Conservation (phyloP, 192 early-diverging fungal genomes). For the Backusella circina region DNA sequence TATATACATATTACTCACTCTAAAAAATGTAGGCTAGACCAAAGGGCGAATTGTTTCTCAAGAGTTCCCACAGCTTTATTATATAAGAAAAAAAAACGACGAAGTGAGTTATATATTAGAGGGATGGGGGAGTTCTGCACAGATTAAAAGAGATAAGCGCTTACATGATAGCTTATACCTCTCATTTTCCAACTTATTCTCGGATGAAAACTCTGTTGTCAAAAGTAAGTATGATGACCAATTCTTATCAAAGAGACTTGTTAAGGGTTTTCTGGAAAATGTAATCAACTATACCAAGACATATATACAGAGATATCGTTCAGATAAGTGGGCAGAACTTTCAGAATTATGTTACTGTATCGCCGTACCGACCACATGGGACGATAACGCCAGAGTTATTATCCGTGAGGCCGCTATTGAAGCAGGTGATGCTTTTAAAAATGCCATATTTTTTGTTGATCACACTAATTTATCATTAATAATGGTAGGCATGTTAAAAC, state of each 20-base stretch:
- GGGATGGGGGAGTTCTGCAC: constrained; percentile 27
- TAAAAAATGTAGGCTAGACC: constrained; percentile 26
- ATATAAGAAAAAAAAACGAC: constrained; percentile 23
- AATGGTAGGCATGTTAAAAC: constrained; percentile 23
- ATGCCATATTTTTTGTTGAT: not conserved
- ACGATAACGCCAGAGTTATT: constrained; percentile 37
- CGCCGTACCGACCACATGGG: constrained; percentile 45
- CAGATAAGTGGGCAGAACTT: too few species aligned
- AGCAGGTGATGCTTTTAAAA: constrained; percentile 18
- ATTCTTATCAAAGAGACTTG: constrained; percentile 39
- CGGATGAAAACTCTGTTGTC: constrained; percentile 23
- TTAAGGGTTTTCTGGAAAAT: not conserved
- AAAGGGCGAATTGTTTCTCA: constrained; percentile 11
- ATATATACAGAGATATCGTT: not conserved
- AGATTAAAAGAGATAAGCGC: constrained; percentile 5
- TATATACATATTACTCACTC: not conserved
- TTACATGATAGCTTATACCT: constrained; percentile 30
- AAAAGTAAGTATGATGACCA: constrained; percentile 39
- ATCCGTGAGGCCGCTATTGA: constrained; percentile 43
- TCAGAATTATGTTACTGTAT: constrained; percentile 43
- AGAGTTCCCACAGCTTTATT: constrained; percentile 34
- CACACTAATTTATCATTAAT: not conserved
- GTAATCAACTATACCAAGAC: not conserved
- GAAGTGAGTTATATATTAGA: constrained; percentile 23
- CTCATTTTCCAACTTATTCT: constrained; percentile 34